Evolutionary conservation across 495 filamentous ascomycete genomes (phyloP).

Genomic region (Jackrogersella multiformis): DNA sequence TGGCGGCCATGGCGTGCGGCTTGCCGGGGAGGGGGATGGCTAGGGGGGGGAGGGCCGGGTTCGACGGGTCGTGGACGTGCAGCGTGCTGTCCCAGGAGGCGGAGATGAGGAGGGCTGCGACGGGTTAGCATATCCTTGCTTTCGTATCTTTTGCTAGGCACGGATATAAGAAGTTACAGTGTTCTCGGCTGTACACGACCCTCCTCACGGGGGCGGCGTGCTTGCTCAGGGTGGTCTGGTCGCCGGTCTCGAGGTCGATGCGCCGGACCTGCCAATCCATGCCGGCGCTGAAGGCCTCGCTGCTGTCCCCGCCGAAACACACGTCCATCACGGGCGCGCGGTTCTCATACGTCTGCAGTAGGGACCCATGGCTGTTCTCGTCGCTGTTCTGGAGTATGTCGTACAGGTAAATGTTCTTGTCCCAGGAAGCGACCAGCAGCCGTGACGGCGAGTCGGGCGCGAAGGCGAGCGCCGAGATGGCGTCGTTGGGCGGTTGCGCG

Average conservation of each 20-base stretch:
- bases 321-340: constrained; percentile 89
- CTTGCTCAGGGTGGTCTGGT: constrained; percentile 77
- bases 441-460: constrained; percentile 72
- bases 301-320: constrained; percentile 84
- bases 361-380: constrained; percentile 63
- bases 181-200: constrained; percentile 80
- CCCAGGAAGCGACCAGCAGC: constrained; percentile 93
- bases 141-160: neutral
- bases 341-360: constrained; percentile 79
- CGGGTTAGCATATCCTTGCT: neutral
- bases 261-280: constrained; percentile 85
- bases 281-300: constrained; percentile 83
- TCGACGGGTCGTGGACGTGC: constrained; percentile 74
- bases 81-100: constrained; percentile 93
- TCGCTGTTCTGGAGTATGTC: constrained; percentile 67
- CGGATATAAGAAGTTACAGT: constrained; percentile 68
- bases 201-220: constrained; percentile 82
- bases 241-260: constrained; percentile 77
- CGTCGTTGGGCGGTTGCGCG: constrained; percentile 80
- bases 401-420: constrained; percentile 91
- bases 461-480: constrained; percentile 86
- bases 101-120: constrained; percentile 74
- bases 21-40: constrained; percentile 78
- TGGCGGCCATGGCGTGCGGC: constrained; percentile 85
- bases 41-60: constrained; percentile 56